Base-by-base conservation (phyloP, 768 basidiomycete genomes). In the Gloeostereum incarnatum region DNA sequence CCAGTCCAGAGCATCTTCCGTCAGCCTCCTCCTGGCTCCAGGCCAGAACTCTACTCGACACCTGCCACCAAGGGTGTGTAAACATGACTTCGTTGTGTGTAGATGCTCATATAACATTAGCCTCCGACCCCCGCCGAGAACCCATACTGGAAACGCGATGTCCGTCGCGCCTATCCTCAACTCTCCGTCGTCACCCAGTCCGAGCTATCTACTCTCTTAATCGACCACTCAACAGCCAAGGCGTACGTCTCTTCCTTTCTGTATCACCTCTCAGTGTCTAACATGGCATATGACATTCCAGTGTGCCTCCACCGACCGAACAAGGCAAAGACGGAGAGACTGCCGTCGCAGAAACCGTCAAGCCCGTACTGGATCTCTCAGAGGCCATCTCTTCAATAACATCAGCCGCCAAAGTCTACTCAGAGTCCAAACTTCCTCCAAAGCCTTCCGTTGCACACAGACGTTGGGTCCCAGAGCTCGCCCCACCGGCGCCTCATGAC, bases 71-170 rank as follows among this genome's bases (percentile, higher is more conserved):
- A 85, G 68, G 92, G 91, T 79, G 46, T 48, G 49, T 49, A 3
- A 13, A 21, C 29, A n/a, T 35, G 23, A 1, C 21, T 29, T n/a
- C 10, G 13, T 19, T 26, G 3, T 16, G 31, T 24, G 11, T 32
- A 27, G 27, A n/a, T 31, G 35, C 39, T 30, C 48, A 16, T 20
- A 13, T 14, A 34, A 13, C 17, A 8, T 39, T 36, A 87, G 87
- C 86, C 17, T 90, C 87, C 30, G 88, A 91, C 60, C 75, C n/a
- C 75, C 26, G 88, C 88, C 22, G 73, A 88, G 65, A 90, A 89
- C 58, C 86, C 85, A 40, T 97, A 97, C 71, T 93, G 84, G 81
- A 94, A 94, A 61, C 86, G 92, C 44, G 92, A 96, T 62, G 86
- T 93, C 50, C 80, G 91, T 41, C 79, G 92, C 36, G 78, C 78